These are phyloP conservation scores for Komagataella populi DNA, from an alignment of 805 yeast genomes.

Conservation along the genomic window DNA sequence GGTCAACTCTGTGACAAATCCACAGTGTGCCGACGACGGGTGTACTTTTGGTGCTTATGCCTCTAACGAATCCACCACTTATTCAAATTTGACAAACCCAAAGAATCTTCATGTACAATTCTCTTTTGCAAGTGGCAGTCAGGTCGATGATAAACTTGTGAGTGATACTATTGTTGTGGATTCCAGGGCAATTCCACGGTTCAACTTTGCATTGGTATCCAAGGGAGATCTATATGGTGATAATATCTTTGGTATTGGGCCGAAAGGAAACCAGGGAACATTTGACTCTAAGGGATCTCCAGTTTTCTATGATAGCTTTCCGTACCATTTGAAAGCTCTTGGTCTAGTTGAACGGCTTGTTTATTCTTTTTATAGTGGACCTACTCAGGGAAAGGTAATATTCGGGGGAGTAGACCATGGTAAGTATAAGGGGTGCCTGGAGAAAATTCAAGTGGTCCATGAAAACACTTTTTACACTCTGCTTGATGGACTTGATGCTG, in stretches of 20 bases:
- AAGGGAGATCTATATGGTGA: background rate
- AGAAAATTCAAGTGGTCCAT: slow-evolving; percentile 20
- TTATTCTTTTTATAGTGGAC: background rate
- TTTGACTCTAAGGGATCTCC: background rate
- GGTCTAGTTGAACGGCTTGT: background rate
- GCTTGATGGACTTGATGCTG: background rate
- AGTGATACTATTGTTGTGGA: background rate
- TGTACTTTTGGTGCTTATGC: background rate
- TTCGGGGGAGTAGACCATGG: slow-evolving; percentile 58
- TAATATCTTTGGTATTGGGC: background rate
- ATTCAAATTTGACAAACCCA: background rate
- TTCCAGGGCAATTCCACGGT: background rate
- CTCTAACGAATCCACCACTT: background rate
- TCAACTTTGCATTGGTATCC: background rate
- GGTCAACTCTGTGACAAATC: background rate
- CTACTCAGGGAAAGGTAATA: slow-evolving; percentile 28
- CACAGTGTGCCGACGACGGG: background rate
- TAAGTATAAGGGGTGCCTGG: slow-evolving; percentile 34
- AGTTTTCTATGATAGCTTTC: background rate
- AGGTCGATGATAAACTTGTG: background rate
- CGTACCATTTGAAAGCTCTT: background rate
- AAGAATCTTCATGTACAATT: background rate
- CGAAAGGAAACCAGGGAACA: background rate
- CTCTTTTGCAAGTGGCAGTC: background rate
- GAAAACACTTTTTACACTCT: background rate